Evolutionary conservation across 176 grass and related monocot genomes (phyloP), one percentile per base, ranked within the genome.

Genomic region (Oryza meridionalis): DNA sequence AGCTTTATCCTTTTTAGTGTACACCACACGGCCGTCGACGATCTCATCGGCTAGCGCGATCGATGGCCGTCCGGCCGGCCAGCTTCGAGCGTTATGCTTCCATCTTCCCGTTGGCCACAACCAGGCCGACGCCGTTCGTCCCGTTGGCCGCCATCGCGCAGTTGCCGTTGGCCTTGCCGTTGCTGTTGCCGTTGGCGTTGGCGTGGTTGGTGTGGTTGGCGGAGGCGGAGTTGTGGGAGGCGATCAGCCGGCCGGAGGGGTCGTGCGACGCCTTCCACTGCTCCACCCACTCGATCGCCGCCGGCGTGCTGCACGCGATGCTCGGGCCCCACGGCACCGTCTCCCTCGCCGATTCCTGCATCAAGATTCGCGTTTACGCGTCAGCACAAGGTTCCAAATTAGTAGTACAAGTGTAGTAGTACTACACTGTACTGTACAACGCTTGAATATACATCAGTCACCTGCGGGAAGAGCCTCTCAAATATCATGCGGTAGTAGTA

Each of bases 401-500:
- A 40, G 6, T 8, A 38, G 17, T 58, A 29, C 27, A 29, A 29
- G 27, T 29, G 27, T 29, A 29, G 27, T 31, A 31, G 66, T 27
- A 37, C 25, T 19, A 11, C 3, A 37, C 35, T 37, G 35, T 37
- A 37, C 4, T 47, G 16, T 19, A 6, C 16, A 2, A 1, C 11
- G 65, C 11, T 49, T 15, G 42, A 43, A 43, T 9, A 16, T 50
- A 8, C 33, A 31, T 31, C 4, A 8, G 21, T 85, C 53, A 99
- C 97, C 97, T 99, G 97, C 6, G 91, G 91, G 93, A 94, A 99
- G 71, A 99, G 88, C 78, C 93, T 94, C 82, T 99, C 97, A 46
- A 99, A 99, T n/a, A 99, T 91, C 93, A 92, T 94, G 13, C 97
- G 65, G 90, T 99, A 96, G 86, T 96, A 99, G 88, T 99, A 99